Evolutionary conservation across 768 basidiomycete species (phyloP).

Genomic region (Mycena epipterygia): DNA sequence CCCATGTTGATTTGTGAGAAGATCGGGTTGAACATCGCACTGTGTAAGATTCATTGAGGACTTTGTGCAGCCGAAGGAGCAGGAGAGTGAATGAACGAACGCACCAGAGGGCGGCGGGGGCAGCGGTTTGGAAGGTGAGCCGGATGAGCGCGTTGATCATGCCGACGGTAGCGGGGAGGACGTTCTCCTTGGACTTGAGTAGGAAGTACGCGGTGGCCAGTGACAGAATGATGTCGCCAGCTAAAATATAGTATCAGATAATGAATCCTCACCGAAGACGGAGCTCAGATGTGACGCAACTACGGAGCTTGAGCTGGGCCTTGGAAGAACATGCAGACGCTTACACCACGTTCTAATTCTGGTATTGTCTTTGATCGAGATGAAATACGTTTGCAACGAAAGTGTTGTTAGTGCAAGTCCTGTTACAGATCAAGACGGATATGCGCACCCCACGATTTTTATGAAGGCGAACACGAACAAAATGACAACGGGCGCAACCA

Average conservation of each 20-base stretch:
- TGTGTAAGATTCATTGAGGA: background rate
- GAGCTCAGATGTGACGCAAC: background rate
- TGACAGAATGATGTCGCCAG: conserved; percentile 8
- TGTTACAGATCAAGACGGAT: background rate
- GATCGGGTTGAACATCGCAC: conserved; percentile 18
- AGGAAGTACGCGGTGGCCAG: conserved; percentile 4
- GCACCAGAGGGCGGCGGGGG: conserved; percentile 17
- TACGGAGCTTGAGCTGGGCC: background rate
- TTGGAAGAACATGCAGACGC: background rate
- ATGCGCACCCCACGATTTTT: background rate
- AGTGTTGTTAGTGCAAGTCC: background rate
- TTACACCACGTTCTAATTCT: background rate
- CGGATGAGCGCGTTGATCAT: conserved; percentile 9
- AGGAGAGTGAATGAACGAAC: background rate
- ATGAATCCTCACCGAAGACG: background rate
- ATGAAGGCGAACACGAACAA: conserved; percentile 5
- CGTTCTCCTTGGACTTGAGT: background rate
- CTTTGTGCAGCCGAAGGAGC: background rate
- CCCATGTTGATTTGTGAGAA: conserved; percentile 19
- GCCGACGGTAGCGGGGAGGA: conserved; percentile 6
- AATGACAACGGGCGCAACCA: background rate
- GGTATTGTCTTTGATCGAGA: background rate
- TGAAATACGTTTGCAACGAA: background rate
- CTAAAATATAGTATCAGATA: background rate
- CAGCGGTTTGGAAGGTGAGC: conserved; percentile 19